phyloP scores from a whole-genome alignment of 345 rosid species.

The Raphanus sativus region DNA sequence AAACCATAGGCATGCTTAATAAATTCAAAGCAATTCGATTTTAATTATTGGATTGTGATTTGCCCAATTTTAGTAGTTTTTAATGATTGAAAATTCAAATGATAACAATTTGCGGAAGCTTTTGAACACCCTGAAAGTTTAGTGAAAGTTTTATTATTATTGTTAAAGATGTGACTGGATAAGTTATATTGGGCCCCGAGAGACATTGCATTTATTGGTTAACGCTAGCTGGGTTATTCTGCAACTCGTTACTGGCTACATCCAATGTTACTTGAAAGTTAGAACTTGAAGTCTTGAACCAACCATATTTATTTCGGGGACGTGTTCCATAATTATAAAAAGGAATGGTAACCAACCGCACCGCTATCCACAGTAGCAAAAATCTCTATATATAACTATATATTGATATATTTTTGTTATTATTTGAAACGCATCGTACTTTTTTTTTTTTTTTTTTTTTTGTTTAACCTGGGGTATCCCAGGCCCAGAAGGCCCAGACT shows the following conservation, averaged over 20 bases:
- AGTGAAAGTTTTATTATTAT: not conserved
- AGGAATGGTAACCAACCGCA: no score
- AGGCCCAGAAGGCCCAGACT: no score
- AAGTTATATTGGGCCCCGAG: constrained; percentile 20
- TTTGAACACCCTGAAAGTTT: not conserved
- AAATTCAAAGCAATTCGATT: not conserved
- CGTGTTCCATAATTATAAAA: no score
- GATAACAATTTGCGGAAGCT: not conserved
- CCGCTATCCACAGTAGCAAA: no score
- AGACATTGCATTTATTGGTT: constrained; percentile 14
- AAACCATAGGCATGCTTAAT: not conserved
- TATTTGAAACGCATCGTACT: no score
- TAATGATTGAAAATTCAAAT: not conserved
- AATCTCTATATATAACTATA: no score
- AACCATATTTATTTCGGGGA: no score
- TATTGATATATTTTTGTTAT: no score
- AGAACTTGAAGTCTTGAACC: no score
- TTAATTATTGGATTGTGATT: not conserved
- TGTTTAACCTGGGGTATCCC: no score
- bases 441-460: no score
- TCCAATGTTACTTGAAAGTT: no score
- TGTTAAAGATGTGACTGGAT: constrained; percentile 1
- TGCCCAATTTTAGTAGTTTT: not conserved
- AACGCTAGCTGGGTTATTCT: constrained; percentile 12
- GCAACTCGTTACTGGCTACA: not conserved